Evolutionary conservation across 176 grass and related monocot genomes (phyloP).

Genomic region (Phoenix dactylifera): DNA sequence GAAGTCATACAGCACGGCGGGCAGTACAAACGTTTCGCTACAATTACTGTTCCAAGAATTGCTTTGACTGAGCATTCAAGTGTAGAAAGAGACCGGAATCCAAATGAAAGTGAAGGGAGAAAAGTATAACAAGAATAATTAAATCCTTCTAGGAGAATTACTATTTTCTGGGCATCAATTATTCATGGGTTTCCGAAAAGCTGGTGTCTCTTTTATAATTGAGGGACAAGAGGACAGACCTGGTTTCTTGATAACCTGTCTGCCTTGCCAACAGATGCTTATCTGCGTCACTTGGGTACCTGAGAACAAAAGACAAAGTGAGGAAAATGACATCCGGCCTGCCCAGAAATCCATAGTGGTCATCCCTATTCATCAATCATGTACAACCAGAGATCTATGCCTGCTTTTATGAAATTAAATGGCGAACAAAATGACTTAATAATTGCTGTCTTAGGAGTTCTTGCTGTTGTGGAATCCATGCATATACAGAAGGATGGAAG

Average conservation of each 20-base stretch:
- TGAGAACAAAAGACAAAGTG: conserved; percentile 34
- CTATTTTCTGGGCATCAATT: background rate
- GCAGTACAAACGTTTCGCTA: no score
- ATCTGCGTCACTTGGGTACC: conserved; percentile 99
- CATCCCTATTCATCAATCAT: conserved; percentile 1
- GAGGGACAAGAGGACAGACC: conserved; percentile 37
- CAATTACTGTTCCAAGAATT: no score
- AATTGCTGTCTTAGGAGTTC: background rate
- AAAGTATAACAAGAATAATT: background rate
- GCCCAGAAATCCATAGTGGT: background rate
- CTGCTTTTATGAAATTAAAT: background rate
- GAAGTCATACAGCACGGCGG: no score
- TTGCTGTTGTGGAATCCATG: conserved; percentile 6
- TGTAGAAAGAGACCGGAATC: background rate
- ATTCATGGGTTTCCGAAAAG: background rate
- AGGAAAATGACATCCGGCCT: conserved; percentile 6
- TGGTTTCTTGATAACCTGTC: conserved; percentile 97
- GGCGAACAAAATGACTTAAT: background rate
- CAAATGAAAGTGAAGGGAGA: background rate
- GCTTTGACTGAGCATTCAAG: no score
- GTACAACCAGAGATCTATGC: background rate
- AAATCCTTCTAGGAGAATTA: background rate
- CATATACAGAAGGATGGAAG: conserved; percentile 6
- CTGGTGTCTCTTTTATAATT: background rate
- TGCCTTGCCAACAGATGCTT: conserved; percentile 97